Evolutionary conservation across 2,329 filamentous ascomycete species (phyloP), one percentile per base, ranked within the genome.

Genomic region (Curvularia lunata): DNA sequence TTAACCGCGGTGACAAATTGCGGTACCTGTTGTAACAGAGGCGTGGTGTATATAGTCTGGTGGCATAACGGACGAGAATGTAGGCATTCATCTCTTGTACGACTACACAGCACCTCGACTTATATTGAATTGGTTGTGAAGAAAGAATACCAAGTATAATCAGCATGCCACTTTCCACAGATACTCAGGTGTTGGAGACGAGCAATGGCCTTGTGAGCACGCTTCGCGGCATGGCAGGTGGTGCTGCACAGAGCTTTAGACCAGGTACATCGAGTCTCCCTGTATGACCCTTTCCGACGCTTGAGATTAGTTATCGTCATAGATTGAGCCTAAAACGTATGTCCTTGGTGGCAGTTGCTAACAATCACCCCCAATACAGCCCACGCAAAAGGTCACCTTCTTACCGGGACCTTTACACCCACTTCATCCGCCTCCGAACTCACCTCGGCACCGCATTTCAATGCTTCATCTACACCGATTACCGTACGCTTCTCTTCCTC

Each of bases 381-480:
- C 9, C 84, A 87, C 59, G 84, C 84, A 18, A 81, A 83, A 72
- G 84, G 84, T 12, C 70, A 79, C 28, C 76, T 86, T 37, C 70
- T 84, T 10, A 81, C 72, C 6, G 84, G 85, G 30, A 82, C 75
- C 21, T 87, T 86, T 70, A 81, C 74, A 1, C 84, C 84, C 3
- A 79, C 79, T 2, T 3, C 74, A 0, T 66, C 71, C 38, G 83
- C 83, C 13, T 66, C 74, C 3, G 63, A 69, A 8, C 80, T 86
- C 19, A 81, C 79, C 30, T 75, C 59, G 19, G 83, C 83, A 7
- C 75, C 76, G 3, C 83, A 85, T 68, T 83, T 85, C 70, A 79
- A 72, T 58, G 58, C 62, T 13, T 57, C 78, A 1, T 77, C 76
- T 19, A 83, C 81, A 1, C 79, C 82, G 2, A 63, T 85, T 53